Evolutionary conservation across 805 yeast species (phyloP), one percentile per base, ranked within the genome.

Genomic region (Wickerhamomyces strasburgensis): DNA sequence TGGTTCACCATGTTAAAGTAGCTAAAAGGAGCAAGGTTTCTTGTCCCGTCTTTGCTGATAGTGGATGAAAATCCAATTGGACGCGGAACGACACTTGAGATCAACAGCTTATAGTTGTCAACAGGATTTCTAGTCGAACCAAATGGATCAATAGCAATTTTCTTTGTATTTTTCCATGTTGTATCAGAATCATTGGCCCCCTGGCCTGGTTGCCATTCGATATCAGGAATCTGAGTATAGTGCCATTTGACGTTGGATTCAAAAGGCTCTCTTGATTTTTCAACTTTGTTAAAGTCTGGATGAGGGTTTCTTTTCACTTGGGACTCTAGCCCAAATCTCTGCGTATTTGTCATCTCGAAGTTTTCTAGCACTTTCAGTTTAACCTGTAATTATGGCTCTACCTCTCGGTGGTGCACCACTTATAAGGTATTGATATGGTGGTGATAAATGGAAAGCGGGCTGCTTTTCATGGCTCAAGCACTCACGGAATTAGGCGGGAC

Each of bases 61-160:
- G 81, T 67, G 5, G 82, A 70, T 3, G 78, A 56, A 39, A 78
- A 70, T 5, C 75, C 84, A 47, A 78, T 66, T 6, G 84, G 84
- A 39, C 85, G 64, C 2, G 85, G 85, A 1, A 67, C 62, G 14
- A 79, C 48, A 2, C 73, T 80, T 10, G 75, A 61, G n/a, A 65
- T 65, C 19, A 79, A 57, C 21, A 73, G 55, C 41, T 62, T 66
- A 57, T 78, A 79, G 56, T 76, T 75, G 25, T 33, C 33, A 18
- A 37, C 40, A 3, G 39, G 21, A 8, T 35, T 27, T 18, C 52
- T 38, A 33, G 61, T 52, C 6, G 70, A 60, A 5, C 19, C 43
- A 21, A 21, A 21, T 21, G 25, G 25, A 11, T 75, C 79, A 37
- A 78, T 54, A 29, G 58, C 56, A 5, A 74, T 36, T 48, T 74